Evolutionary conservation across 2,329 filamentous ascomycete species (phyloP), one percentile per base, ranked within the genome.

Genomic region (Ilyonectria destructans): DNA sequence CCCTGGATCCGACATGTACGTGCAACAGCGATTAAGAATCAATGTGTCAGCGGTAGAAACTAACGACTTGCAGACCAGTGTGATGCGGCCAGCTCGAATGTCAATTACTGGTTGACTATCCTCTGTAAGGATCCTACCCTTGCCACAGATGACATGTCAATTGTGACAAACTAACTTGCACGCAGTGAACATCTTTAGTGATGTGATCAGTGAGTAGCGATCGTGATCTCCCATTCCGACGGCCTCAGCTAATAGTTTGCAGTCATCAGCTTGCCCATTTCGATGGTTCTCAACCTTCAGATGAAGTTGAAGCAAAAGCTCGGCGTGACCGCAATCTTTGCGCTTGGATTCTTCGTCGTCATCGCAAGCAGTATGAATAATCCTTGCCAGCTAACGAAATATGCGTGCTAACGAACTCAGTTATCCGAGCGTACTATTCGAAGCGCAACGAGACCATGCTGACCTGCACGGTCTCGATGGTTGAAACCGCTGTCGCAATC

Each of bases 401-500:
- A 26, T 2, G 2, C 7, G 0, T 2, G 6, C 72, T 74, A 17
- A 74, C 35, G 1, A 0, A 29, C 1, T 0, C 19, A 79, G 77
- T 81, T 2, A 76, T 81, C 23, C 78, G 80, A 66, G 80, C 80
- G 4, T 79, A 80, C 26, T 81, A 77, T 31, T 80, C 78, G 0
- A 77, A 77, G 59, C 71, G 70, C 4, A 77, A 78, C 58, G 77
- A 80, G 61, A 80, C 78, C 1, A 81, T 81, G 79, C 57, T 81
- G 40, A 81, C 80, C 2, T 81, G 79, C 66, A 81, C 80, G 1
- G 79, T 81, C 19, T 80, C 78, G 4, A 81, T 81, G 79, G 72
- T 81, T n/a, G 80, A 81, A 58, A 80, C 79, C 0, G 72, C 80
- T 4, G 78, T 83, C 8, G 80, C 82, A 1, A 82, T 83, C 37